Evolutionary conservation across 2,329 filamentous ascomycete species (phyloP), one percentile per base, ranked within the genome.

Genomic region (Penicillium decumbens): DNA sequence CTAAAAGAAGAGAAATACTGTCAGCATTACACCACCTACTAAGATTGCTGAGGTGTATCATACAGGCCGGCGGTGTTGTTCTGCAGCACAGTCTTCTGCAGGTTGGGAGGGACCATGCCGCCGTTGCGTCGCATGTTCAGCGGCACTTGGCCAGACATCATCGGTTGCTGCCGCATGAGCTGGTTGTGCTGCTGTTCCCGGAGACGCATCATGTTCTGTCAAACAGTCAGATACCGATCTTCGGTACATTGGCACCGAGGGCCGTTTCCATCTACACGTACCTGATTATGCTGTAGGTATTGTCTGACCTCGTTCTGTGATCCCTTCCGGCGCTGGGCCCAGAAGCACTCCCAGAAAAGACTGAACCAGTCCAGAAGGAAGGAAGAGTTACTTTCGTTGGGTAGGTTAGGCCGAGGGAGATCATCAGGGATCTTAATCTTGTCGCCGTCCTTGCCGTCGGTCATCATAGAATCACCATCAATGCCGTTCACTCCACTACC

Each of bases 311-410:
- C 80, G 24, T 75, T 71, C 65, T 78, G 84, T 48, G 79, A 79
- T 47, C 80, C 81, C 68, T 83, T 85, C 63, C 79, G 81, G 64
- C 89, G 87, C 66, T 92, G 88, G 48, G 89, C 89, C 65, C 84
- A 84, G 72, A 88, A 95, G 61, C 97, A 89, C 64, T 98, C 93
- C 90, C 90, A 97, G 71, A 98, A 98, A 45, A 96, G 80, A 65
- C 85, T 89, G 76, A 95, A 98, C 93, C 93, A 98, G 65, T 97
- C 93, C 60, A 89, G 87, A n/a, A 98, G 77, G 65, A 98, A 97
- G 24, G 88, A 89, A 0, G 67, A 54, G 81, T 87, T 62, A 80
- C 80, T 53, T 52, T 72, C 76, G 55, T 83, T 83, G 10, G 89
- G 85, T 6, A 81, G 61, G 47, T 62, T 69, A 13, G 73, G 72